phyloP scores from a whole-genome alignment of 345 rosid genomes.

The Murraya paniculata region DNA sequence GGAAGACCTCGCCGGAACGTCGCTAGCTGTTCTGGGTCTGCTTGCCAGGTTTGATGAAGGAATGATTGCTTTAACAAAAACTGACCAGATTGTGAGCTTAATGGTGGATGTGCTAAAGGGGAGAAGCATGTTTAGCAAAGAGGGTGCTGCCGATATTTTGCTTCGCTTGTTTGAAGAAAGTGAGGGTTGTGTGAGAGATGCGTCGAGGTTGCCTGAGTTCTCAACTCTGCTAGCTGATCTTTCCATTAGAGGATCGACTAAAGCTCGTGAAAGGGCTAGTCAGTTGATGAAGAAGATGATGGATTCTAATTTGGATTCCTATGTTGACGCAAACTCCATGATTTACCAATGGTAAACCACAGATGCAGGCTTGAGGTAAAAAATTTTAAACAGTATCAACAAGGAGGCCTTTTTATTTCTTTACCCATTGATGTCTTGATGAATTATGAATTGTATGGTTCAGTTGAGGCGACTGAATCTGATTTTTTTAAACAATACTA shows the following conservation, averaged over 20 bases:
- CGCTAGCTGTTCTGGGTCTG: constrained; percentile 41
- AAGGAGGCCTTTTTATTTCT: neutral
- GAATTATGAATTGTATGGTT: neutral
- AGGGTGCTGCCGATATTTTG: constrained; percentile 60
- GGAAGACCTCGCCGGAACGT: constrained; percentile 41
- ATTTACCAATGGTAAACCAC: constrained; percentile 11
- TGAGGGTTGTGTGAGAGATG: constrained; percentile 44
- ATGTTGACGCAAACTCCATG: constrained; percentile 22
- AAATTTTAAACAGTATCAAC: neutral
- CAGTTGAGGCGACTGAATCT: neutral
- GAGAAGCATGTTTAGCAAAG: constrained; percentile 54
- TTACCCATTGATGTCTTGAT: neutral
- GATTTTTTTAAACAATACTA: neutral
- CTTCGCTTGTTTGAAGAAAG: constrained; percentile 55
- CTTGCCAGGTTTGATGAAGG: constrained; percentile 54
- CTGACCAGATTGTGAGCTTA: constrained; percentile 34
- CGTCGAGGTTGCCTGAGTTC: constrained; percentile 36
- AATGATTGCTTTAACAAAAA: constrained; percentile 31
- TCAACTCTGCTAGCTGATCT: constrained; percentile 44
- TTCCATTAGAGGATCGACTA: constrained; percentile 49
- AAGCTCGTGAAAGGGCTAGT: constrained; percentile 47
- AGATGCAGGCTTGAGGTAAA: no score
- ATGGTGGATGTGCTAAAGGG: constrained; percentile 50
- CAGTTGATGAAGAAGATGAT: constrained; percentile 43
- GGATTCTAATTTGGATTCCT: constrained; percentile 28